These are phyloP conservation scores for Cladophialophora immunda DNA, from an alignment of 2,329 filamentous ascomycete genomes.

Conservation along the genomic window DNA sequence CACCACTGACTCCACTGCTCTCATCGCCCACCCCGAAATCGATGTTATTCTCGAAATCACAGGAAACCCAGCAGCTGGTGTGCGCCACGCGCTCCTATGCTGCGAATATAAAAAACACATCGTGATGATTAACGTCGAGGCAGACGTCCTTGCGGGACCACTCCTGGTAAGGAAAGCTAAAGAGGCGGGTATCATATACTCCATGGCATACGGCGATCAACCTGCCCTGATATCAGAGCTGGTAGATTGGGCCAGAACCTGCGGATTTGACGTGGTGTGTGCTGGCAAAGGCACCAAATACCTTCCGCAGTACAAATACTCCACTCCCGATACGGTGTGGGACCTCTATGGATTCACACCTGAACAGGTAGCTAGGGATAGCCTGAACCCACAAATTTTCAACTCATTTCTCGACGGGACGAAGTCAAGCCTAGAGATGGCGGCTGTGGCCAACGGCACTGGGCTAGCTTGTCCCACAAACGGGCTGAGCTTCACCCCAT, in stretches of 20 bases:
- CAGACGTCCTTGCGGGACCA: constrained; percentile 55
- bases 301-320: constrained; percentile 56
- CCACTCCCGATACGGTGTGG: constrained; percentile 59
- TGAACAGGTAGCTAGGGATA: constrained; percentile 53
- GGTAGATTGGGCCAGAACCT: constrained; percentile 56
- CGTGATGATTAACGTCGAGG: constrained; percentile 59
- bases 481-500: constrained; percentile 56
- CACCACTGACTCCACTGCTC: constrained; percentile 53
- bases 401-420: constrained; percentile 61
- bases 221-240: constrained; percentile 56
- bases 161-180: constrained; percentile 52
- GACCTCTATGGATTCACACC: constrained; percentile 57
- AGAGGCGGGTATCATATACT: constrained; percentile 58
- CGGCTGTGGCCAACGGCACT: constrained; percentile 59
- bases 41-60: constrained; percentile 57
- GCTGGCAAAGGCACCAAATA: constrained; percentile 59
- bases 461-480: constrained; percentile 52
- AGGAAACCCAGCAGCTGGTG: constrained; percentile 54
- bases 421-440: constrained; percentile 59
- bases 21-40: constrained; percentile 55
- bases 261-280: constrained; percentile 57
- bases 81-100: constrained; percentile 55
- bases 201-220: constrained; percentile 58
- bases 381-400: constrained; percentile 61
- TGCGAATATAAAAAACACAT: constrained; percentile 60